Base-by-base conservation (phyloP, 2,329 filamentous ascomycete genomes). In the Neonectria neomacrospora region DNA sequence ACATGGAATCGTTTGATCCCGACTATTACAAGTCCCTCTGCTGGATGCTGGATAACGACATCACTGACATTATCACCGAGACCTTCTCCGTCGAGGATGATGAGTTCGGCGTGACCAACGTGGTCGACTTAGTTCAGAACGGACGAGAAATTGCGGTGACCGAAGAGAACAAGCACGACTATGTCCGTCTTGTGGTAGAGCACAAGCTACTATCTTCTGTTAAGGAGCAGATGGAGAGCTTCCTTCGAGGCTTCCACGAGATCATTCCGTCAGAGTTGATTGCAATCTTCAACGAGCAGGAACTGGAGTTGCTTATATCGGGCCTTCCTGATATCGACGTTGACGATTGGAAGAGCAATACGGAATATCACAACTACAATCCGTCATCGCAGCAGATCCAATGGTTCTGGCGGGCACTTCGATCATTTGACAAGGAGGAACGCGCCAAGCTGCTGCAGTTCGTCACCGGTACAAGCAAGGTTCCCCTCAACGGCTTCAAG, bases 21-120 rank as follows among this genome's bases (percentile, higher is more conserved):
- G 95, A 99, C 74, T 99, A 99, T 82, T 97, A 98, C 88, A 99
- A 98, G 79, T 98, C 95, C 14, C 86, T 99, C 22, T 89, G 96
- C 64, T 99, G 96, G 96, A 98, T 99, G 90, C 85, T 98, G 61
- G 93, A 97, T 76, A 98, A 99, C 74, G 95, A 99, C 76, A 99
- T 99, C 72, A 97, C 94, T 5, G 96, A 98, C 74, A 94, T 98
- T 74, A 96, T 98, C 73, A 96, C 93, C 3, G 95, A 99, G 80
- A 97, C 93, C 1, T 98, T 99, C 77, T 96, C 94, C 11, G 89
- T 97, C 28, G 94, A 97, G 76, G 91, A 96, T 64, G 94, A 98
- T 72, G 93, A 91, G 74, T 99, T 99, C 78, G 96, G 96, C 66
- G 93, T 94, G 66, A 93, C 90, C 53, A 91, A 92, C 77, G 90